These are phyloP conservation scores for Aspergillus nanangensis DNA, from an alignment of 495 filamentous ascomycete genomes.

Conservation along the genomic window DNA sequence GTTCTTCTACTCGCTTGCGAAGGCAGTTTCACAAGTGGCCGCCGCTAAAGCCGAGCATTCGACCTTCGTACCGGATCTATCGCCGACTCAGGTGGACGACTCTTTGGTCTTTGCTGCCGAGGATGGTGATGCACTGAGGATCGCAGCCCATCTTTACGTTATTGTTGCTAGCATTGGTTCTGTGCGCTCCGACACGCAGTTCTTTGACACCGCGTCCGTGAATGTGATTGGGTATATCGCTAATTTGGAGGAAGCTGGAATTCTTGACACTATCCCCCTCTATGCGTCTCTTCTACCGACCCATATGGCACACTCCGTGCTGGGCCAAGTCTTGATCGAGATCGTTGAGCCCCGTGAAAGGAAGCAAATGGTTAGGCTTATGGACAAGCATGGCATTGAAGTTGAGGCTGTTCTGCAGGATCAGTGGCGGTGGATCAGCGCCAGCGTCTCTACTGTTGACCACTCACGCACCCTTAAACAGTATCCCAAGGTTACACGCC, in stretches of 20 bases:
- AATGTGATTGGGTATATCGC: slow-evolving; percentile 73
- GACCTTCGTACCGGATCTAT: slow-evolving; percentile 30
- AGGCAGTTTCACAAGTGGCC: slow-evolving; percentile 32
- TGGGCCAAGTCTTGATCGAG: slow-evolving; percentile 55
- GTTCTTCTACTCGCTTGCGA: slow-evolving; percentile 34
- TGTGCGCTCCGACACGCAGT: slow-evolving; percentile 27
- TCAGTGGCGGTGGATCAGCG: slow-evolving; percentile 50
- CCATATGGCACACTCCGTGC: slow-evolving; percentile 33
- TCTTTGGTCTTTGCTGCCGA: slow-evolving; percentile 34
- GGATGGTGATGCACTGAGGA: slow-evolving; percentile 37
- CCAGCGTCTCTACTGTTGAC: slow-evolving; percentile 27
- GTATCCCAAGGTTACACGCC: slow-evolving; percentile 28
- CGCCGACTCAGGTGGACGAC: slow-evolving; percentile 24
- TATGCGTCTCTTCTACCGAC: slow-evolving; percentile 75
- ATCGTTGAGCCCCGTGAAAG: slow-evolving; percentile 55
- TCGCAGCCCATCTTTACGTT: slow-evolving; percentile 48
- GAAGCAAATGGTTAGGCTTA: slow-evolving; percentile 42
- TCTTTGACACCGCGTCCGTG: slow-evolving; percentile 27
- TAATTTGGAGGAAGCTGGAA: slow-evolving; percentile 61
- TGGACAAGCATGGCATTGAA: slow-evolving; percentile 50
- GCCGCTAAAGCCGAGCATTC: slow-evolving; percentile 14
- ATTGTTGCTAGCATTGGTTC: slow-evolving; percentile 35
- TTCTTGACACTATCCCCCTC: slow-evolving; percentile 73
- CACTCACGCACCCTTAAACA: slow-evolving; percentile 23
- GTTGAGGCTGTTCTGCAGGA: slow-evolving; percentile 45